Conservation (phyloP, 2,329 filamentous ascomycete genomes). For the Aspergillus aculeatinus region DNA sequence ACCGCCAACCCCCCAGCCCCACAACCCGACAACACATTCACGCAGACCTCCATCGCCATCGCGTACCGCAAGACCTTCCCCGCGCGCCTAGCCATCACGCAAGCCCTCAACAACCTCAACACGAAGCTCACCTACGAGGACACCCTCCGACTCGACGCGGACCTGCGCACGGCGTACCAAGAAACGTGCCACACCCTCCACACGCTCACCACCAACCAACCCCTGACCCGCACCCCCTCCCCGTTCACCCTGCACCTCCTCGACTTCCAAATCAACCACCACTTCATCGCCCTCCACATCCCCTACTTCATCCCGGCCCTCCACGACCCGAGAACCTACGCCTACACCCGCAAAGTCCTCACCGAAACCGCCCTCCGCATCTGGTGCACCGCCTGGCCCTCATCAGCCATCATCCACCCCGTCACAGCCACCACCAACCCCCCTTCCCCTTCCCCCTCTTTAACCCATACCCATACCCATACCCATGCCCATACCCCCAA, state of each 20-base stretch:
- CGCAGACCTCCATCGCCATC: conserved; percentile 37
- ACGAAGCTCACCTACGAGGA: conserved; percentile 25
- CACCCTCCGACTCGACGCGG: conserved; percentile 37
- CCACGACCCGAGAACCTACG: conserved; percentile 28
- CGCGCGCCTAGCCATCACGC: conserved; percentile 36
- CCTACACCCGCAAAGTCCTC: conserved; percentile 52
- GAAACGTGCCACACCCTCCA: conserved; percentile 34
- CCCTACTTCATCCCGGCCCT: conserved; percentile 27
- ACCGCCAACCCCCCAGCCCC: conserved; percentile 16
- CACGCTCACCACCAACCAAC: not conserved
- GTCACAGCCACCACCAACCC: conserved; percentile 34
- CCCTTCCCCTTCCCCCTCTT: conserved; percentile 7
- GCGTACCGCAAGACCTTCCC: conserved; percentile 39
- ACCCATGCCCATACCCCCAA: too few species aligned
- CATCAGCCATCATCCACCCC: conserved; percentile 34
- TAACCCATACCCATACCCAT: too few species aligned
- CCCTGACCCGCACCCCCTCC: not conserved
- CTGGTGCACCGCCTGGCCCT: conserved; percentile 43
- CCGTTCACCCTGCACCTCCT: conserved; percentile 22
- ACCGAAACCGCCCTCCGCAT: conserved; percentile 52
- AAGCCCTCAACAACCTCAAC: conserved; percentile 27
- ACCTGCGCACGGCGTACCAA: conserved; percentile 49
- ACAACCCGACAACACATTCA: conserved; percentile 29
- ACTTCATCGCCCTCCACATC: conserved; percentile 30
- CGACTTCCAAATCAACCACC: conserved; percentile 31